Evolutionary conservation across 1,284 basidiomycete species (phyloP), one percentile per base, ranked within the genome.

Genomic region (Clitocybe nebularis): DNA sequence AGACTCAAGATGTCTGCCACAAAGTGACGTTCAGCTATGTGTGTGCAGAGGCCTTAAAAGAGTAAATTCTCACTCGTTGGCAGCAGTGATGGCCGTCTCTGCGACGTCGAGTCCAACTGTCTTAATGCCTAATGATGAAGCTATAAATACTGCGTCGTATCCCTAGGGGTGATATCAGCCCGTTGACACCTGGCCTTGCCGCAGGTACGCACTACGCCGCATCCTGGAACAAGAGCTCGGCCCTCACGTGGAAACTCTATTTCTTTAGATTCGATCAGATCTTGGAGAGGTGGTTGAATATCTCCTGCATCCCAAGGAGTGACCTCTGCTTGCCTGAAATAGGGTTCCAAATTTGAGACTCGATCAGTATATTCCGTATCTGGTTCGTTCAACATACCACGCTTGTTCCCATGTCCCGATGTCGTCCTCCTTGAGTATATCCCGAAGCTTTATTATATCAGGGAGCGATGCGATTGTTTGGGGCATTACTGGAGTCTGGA

Each of bases 191-290:
- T 11, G 30, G 3, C 7, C 20, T 29, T 21, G 7, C 13, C 39
- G n/a, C 9, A 25, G 11, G 28, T 16, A 57, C 74, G 46, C 55
- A 87, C 84, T 40, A 66, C 68, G 32, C 85, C 86, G 55, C 84
- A 88, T 1, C 86, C 87, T 0, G 85, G 85, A 6, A 89, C 74
- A 1, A 89, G 63, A 2, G 79, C 84, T 24, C 66, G 61, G 0
- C 85, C 84, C 4, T 48, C 52, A 19, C 48, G 69, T 0, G 82
- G 77, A 29, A 85, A 67, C 3, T 68, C 58, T 1, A 84, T 47
- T 19, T 64, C 62, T 8, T 61, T 62, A 0, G 72, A 72, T 35
- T 72, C 59, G n/a, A 87, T 54, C 1, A 82, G 57, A 22, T 77
- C 71, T 13, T 61, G 59, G 32, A 89, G 63, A 0, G 81, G 66